phyloP scores from a whole-genome alignment of 306 rosid species.

The Glycine tomentella region DNA sequence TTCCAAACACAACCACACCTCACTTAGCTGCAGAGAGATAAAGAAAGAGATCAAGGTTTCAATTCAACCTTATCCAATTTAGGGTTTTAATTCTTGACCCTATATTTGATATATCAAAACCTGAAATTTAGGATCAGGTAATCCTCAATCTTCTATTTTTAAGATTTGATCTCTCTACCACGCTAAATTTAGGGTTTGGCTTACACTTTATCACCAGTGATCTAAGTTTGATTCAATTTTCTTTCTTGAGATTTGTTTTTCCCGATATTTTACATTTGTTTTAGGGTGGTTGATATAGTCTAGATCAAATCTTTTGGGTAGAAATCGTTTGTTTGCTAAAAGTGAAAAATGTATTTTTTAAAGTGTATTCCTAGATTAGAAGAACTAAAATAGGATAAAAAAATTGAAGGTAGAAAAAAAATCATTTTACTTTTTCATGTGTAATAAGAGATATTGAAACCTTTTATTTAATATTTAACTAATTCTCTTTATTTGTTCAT shows the following conservation, averaged over 20 bases:
- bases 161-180: neutral
- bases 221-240: neutral
- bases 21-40: neutral
- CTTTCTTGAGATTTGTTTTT: neutral
- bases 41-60: slow-evolving; percentile 8
- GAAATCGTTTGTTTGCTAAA: neutral
- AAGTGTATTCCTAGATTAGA: no score
- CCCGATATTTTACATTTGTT: neutral
- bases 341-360: neutral
- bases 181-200: slow-evolving; percentile 22
- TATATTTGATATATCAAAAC: slow-evolving; percentile 25
- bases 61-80: slow-evolving; percentile 53
- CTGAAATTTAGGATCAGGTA: slow-evolving; percentile 66
- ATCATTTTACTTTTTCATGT: no score
- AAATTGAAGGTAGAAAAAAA: no score
- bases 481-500: no score
- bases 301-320: neutral
- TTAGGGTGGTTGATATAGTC: neutral
- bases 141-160: neutral
- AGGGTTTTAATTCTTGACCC: slow-evolving; percentile 44
- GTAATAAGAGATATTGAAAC: no score
- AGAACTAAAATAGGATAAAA: no score
- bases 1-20: slow-evolving; percentile 6
- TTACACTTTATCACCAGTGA: neutral
- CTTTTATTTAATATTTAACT: no score